These are phyloP conservation scores for Kappamyces sp. DNA, from an alignment of 192 early-diverging fungal species.

Conservation along the genomic window DNA sequence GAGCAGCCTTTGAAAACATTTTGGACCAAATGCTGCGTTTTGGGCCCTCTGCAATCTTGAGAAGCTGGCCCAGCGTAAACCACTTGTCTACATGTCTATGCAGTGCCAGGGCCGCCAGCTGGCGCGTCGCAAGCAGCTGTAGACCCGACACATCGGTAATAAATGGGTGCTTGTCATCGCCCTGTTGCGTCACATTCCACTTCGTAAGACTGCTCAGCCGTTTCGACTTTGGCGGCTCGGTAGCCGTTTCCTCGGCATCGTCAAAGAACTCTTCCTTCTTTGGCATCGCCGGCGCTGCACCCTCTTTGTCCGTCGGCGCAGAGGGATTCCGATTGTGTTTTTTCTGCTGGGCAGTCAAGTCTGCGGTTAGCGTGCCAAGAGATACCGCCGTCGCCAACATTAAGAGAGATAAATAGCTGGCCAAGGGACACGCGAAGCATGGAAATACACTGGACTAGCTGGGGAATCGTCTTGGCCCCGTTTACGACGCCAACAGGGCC, in stretches of 20 bases:
- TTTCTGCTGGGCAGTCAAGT: not conserved
- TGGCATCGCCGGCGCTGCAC: not conserved
- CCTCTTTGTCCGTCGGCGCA: slow-evolving; percentile 14
- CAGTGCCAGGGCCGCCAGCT: slow-evolving; percentile 73
- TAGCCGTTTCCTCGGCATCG: slow-evolving; percentile 7
- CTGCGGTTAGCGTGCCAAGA: not conserved
- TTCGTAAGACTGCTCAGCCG: not conserved
- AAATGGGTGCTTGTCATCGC: slow-evolving; percentile 21
- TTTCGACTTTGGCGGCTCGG: slow-evolving; percentile 9
- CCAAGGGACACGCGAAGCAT: slow-evolving; percentile 75
- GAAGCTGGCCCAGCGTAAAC: slow-evolving; percentile 66
- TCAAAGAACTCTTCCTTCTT: slow-evolving; percentile 6
- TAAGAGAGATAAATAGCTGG: slow-evolving; percentile 71
- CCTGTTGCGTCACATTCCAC: not conserved
- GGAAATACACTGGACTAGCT: slow-evolving; percentile 88
- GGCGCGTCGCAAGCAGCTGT: slow-evolving; percentile 77
- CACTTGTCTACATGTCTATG: slow-evolving; percentile 63
- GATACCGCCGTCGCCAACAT: slow-evolving; percentile 19
- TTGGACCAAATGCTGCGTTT: slow-evolving; percentile 76
- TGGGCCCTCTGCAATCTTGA: slow-evolving; percentile 63
- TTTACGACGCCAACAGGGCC: not conserved
- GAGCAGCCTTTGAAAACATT: slow-evolving; percentile 40
- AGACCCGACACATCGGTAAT: slow-evolving; percentile 67
- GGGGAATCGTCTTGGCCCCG: slow-evolving; percentile 69
- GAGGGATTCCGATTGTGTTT: not conserved